Conservation (phyloP, 2,329 filamentous ascomycete genomes). For the Emmonsia crescens region DNA sequence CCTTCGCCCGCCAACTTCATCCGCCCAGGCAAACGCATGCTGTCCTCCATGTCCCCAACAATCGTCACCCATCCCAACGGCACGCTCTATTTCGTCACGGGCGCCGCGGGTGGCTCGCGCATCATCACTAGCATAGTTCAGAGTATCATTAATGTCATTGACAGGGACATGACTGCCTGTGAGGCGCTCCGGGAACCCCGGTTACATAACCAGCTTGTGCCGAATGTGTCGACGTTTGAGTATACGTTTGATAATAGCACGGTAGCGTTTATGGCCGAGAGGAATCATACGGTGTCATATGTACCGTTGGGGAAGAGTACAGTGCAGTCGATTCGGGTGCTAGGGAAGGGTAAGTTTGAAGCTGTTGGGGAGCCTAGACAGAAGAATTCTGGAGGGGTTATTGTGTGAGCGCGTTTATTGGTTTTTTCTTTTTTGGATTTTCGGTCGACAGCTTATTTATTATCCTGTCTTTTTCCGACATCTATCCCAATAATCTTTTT, state of each 20-base stretch:
- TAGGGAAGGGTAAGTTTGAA: slow-evolving; percentile 59
- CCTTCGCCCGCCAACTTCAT: slow-evolving; percentile 75
- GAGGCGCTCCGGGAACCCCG: slow-evolving; percentile 57
- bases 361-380: slow-evolving; percentile 68
- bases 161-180: slow-evolving; percentile 49
- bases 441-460: background rate
- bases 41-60: slow-evolving; percentile 71
- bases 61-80: slow-evolving; percentile 60
- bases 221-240: slow-evolving; percentile 59
- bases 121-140: slow-evolving; percentile 75
- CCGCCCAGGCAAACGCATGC: slow-evolving; percentile 65
- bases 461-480: no score
- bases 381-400: slow-evolving; percentile 56
- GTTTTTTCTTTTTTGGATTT: background rate
- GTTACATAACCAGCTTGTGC: slow-evolving; percentile 73
- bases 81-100: slow-evolving; percentile 56
- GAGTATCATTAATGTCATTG: slow-evolving; percentile 60
- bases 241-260: slow-evolving; percentile 55
- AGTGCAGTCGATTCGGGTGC: slow-evolving; percentile 57
- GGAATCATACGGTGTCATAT: slow-evolving; percentile 64
- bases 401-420: slow-evolving; percentile 25
- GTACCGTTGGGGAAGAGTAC: slow-evolving; percentile 53
- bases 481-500: no score
- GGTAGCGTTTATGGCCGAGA: slow-evolving; percentile 49
- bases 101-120: slow-evolving; percentile 68